A percentile compares a stretch with the other conserved stretches of the same genome.
These are phyloP conservation scores for Byssothecium circinans DNA, from an alignment of 2,329 filamentous ascomycete genomes.

Conservation along the genomic window DNA sequence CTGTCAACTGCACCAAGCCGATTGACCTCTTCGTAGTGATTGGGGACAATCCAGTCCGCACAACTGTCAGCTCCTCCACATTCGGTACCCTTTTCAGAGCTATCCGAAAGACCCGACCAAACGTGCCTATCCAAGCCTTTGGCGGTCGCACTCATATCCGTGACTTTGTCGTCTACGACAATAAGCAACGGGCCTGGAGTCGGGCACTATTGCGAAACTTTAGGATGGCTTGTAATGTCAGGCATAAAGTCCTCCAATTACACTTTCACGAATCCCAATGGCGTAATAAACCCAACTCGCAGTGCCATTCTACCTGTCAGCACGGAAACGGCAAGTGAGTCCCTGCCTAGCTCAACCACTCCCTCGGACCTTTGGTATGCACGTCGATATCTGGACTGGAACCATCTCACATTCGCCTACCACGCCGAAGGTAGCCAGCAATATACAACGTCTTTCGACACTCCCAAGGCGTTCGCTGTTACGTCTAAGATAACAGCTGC, in stretches of 20 bases:
- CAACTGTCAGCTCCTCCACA: constrained; percentile 48
- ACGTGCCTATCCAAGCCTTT: constrained; percentile 65
- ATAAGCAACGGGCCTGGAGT: constrained; percentile 63
- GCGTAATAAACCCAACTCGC: constrained; percentile 48
- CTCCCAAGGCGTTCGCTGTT: constrained; percentile 49
- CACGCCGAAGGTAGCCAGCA: constrained; percentile 58
- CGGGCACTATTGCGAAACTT: constrained; percentile 68
- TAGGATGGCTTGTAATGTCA: constrained; percentile 67
- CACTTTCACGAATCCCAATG: constrained; percentile 45
- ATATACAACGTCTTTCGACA: constrained; percentile 50
- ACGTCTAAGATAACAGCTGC: constrained; percentile 55
- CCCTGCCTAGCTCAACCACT: constrained; percentile 37
- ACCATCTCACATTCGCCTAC: constrained; percentile 65
- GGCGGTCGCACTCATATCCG: constrained; percentile 67
- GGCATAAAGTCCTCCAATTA: constrained; percentile 57
- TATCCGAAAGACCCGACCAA: constrained; percentile 59
- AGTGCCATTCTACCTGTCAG: constrained; percentile 32
- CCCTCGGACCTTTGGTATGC: constrained; percentile 51
- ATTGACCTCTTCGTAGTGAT: constrained; percentile 66
- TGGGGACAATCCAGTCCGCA: constrained; percentile 64
- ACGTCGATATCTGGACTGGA: constrained; percentile 69
- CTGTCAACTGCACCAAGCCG: constrained; percentile 56
- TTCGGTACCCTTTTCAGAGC: constrained; percentile 57
- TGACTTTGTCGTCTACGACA: constrained; percentile 66
- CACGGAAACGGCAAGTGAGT: constrained; percentile 35